Conservation (phyloP, 768 basidiomycete genomes). For the Lactifluus pinguis region DNA sequence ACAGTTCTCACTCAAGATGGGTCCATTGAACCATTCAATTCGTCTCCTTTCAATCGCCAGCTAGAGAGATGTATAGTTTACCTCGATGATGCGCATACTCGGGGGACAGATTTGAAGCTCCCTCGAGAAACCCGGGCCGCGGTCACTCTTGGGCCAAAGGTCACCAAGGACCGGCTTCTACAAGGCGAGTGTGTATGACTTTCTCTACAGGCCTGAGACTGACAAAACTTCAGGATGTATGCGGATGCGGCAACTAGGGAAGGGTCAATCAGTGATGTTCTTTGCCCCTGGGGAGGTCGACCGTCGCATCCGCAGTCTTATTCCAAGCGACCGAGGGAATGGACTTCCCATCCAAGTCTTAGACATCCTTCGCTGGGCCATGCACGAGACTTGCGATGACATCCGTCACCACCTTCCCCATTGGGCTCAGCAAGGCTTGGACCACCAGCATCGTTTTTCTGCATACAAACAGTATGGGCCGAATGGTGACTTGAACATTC, state of each 20-base stretch:
- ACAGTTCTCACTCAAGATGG: neutral
- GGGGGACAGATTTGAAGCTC: constrained; percentile 47
- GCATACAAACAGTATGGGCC: neutral
- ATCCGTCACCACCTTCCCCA: constrained; percentile 7
- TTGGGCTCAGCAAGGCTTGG: neutral
- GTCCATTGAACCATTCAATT: constrained; percentile 27
- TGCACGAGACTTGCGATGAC: constrained; percentile 15
- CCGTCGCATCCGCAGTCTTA: constrained; percentile 1
- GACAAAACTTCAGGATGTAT: constrained; percentile 4
- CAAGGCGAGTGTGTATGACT: constrained; percentile 31
- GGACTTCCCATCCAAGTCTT: neutral
- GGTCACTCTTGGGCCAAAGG: constrained; percentile 18
- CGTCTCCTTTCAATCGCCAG: constrained; percentile 24
- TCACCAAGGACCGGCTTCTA: constrained; percentile 37
- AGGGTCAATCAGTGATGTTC: no score
- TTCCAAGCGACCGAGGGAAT: neutral
- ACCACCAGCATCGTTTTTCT: neutral
- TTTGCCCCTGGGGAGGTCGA: constrained; percentile 1
- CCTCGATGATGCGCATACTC: constrained; percentile 44
- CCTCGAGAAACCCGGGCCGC: constrained; percentile 33
- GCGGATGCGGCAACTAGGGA: neutral
- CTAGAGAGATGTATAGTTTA: constrained; percentile 33
- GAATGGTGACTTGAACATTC: neutral
- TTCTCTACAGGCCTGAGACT: neutral
- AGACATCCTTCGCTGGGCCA: constrained; percentile 15